Evolutionary conservation across 2,329 filamentous ascomycete genomes (phyloP), one percentile per base, ranked within the genome.

Genomic region (Pseudogymnoascus sp.): DNA sequence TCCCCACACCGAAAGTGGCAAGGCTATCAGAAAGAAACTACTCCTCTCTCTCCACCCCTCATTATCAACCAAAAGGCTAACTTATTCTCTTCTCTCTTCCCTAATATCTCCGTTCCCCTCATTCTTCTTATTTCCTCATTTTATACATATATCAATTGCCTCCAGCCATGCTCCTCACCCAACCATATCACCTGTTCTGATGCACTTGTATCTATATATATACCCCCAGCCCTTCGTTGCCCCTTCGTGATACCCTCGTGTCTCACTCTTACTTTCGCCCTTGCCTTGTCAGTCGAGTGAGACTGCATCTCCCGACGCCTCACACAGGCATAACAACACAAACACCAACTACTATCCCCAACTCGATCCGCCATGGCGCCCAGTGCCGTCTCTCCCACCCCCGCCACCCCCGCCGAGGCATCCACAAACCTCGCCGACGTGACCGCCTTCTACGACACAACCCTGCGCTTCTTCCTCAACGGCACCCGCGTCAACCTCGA

Each of bases 401-500:
- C 72, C 5, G 72, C 70, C 7, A 66, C 68, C 19, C 65, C 67
- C 5, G 39, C 36, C 16, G 65, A 67, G 12, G 68, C 68, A 12
- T 67, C 63, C 23, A 67, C 68, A n/a, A 66, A 79, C 42, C 77
- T 90, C 38, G 75, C 80, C 45, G 77, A 84, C 16, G 76, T 97
- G 60, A 94, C 90, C 1, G 85, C 87, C 61, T 76, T 82, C 55
- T 97, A 91, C 75, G 89, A 96, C 71, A 91, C 97, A 74, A 93
- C 90, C 1, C 80, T 97, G 64, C 84, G 88, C 16, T 97, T 97
- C 79, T 97, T 92, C 73, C 84, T 99, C 60, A 99, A 99, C 73
- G 94, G 94, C 66, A 96, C 93, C 2, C 90, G 87, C 67, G 89
- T 97, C 14, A 84, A 88, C 1, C 79, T 99, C 14, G 92, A 97